These are phyloP conservation scores for Aspergillus sp. DNA, from an alignment of 2,329 filamentous ascomycete species.

Conservation along the genomic window DNA sequence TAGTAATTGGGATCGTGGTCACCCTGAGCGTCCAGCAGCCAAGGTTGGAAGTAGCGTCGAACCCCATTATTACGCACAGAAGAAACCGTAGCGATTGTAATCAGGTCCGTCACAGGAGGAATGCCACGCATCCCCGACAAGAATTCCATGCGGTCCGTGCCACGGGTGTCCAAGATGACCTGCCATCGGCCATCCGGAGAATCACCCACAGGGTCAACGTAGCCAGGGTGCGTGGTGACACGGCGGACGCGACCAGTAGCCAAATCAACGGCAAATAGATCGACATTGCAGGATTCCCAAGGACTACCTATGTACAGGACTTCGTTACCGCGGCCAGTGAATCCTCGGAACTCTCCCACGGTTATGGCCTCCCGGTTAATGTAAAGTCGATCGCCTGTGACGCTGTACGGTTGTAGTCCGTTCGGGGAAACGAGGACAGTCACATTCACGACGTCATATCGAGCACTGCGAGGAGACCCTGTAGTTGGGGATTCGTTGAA, in stretches of 20 bases:
- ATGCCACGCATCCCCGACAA: conserved; percentile 44
- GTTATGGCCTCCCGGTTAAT: conserved; percentile 36
- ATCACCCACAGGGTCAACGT: conserved; percentile 47
- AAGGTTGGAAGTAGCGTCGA: conserved; percentile 52
- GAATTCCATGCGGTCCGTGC: conserved; percentile 47
- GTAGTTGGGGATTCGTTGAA: conserved; percentile 43
- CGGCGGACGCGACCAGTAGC: conserved; percentile 45
- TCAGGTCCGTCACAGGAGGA: conserved; percentile 46
- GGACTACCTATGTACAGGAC: conserved; percentile 47
- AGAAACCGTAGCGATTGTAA: conserved; percentile 31
- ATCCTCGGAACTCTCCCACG: conserved; percentile 51
- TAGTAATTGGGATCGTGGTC: conserved; percentile 49
- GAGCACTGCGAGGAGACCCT: conserved; percentile 31
- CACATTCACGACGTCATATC: conserved; percentile 48
- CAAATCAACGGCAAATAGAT: conserved; percentile 47
- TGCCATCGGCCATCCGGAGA: conserved; percentile 49
- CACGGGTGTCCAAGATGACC: conserved; percentile 49
- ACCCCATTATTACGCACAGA: conserved; percentile 50
- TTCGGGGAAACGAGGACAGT: conserved; percentile 37
- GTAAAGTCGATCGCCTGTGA: conserved; percentile 29
- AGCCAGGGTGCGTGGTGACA: conserved; percentile 49
- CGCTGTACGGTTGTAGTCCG: conserved; percentile 21
- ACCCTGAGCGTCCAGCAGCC: conserved; percentile 47
- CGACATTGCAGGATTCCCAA: conserved; percentile 49
- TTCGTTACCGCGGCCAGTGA: conserved; percentile 46